Base-by-base conservation (phyloP, 2,329 filamentous ascomycete genomes). In the Grosmannia huntii region DNA sequence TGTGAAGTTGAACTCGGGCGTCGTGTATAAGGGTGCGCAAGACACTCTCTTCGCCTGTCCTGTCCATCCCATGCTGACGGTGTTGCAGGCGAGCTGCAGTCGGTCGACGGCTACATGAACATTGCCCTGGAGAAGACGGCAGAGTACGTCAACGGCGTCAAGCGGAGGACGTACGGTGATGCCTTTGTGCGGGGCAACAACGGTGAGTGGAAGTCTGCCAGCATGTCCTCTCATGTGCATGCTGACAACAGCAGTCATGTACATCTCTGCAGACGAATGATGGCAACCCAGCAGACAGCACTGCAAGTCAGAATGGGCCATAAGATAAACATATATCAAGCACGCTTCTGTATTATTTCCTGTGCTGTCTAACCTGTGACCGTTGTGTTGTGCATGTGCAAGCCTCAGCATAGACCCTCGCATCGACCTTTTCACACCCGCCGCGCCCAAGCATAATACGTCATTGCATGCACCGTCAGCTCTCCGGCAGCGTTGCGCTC, bases 61-160 rank as follows among this genome's bases (percentile, higher is more conserved):
- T 12, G 36, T 21, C 21, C 4, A n/a, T 2, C 7, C 21, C 7
- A 12, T 9, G 21, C 33, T 46, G 19, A 48, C n/a, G 21, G n/a
- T 41, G 55, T 19, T 11, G n/a, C 62, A 96, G 92, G 94, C 65
- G 90, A 96, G 70, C 81, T 97, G 44, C 91, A 97, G 71, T 96
- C 91, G 0, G 92, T 99, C 55, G 94, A 99, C 72, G 94, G 94
- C 56, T 99, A 97, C 75, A 99, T 99, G 94, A 99, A 99, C 75
- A 96, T 99, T 70, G 92, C 94, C 14, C 82, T 99, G 33, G 94
- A 99, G 73, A 94, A 96, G 75, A 95, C 90, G 23, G 86, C 89
- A 64, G 94, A 99, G 74, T 90, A 86, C 66, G 87, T 96, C 65
- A 87, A 95, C 68, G 92, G 91, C 49, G 82, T 84, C 63, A 83